These are phyloP conservation scores for Evansstolkia leycettana DNA, from an alignment of 495 filamentous ascomycete genomes.

Conservation along the genomic window DNA sequence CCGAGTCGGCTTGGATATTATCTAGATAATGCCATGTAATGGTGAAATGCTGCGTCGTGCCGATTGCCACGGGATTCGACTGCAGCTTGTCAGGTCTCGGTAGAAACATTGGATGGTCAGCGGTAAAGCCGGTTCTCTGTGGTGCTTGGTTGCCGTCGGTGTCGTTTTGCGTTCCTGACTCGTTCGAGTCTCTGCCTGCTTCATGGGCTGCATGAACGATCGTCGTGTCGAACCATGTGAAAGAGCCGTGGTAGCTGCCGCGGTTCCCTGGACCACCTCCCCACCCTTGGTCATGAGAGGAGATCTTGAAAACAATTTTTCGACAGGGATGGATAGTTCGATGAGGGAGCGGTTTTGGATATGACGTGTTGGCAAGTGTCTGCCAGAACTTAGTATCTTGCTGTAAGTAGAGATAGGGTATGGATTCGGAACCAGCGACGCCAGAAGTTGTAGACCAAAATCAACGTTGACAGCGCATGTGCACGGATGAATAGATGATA, in stretches of 20 bases:
- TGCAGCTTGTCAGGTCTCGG: constrained; percentile 37
- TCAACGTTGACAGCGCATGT: too few species aligned
- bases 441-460: too few species aligned
- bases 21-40: constrained; percentile 49
- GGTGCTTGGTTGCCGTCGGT: constrained; percentile 7
- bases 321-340: constrained; percentile 29
- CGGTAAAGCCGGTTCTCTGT: constrained; percentile 9
- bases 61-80: constrained; percentile 31
- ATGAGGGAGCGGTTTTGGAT: constrained; percentile 20
- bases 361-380: background rate
- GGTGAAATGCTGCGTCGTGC: constrained; percentile 21
- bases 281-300: constrained; percentile 58
- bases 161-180: constrained; percentile 2
- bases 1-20: constrained; percentile 30
- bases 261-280: constrained; percentile 19
- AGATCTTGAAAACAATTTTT: constrained; percentile 52
- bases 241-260: constrained; percentile 43
- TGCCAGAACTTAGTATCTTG: background rate
- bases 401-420: too few species aligned
- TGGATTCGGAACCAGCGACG: too few species aligned
- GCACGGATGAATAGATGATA: too few species aligned
- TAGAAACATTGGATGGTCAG: constrained; percentile 26
- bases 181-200: constrained; percentile 10
- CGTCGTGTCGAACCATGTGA: constrained; percentile 63
- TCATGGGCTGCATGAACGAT: constrained; percentile 17